These are phyloP conservation scores for Spencermartinsiella ligniputridi DNA, from an alignment of 1,139 yeast species.

Conservation along the genomic window DNA sequence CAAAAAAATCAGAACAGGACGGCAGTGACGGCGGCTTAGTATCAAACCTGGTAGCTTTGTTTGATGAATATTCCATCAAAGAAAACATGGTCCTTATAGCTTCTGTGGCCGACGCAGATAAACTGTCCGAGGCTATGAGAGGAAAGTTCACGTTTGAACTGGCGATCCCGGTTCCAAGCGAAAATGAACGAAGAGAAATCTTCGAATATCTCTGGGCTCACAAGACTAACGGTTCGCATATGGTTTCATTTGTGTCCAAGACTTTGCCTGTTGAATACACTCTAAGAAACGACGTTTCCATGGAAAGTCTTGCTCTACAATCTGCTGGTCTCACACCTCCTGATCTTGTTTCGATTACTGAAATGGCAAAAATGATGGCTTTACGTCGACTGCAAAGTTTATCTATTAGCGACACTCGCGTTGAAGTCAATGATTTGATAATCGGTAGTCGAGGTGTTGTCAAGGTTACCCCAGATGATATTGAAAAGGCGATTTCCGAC, in stretches of 20 bases:
- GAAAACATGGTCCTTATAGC: conserved; percentile 51
- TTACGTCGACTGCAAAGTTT: conserved; percentile 42
- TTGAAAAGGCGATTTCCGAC: conserved; percentile 67
- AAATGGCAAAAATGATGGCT: conserved; percentile 58
- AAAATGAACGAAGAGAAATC: conserved; percentile 62
- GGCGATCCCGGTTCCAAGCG: conserved; percentile 72
- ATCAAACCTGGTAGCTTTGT: conserved; percentile 54
- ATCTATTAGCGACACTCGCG: conserved; percentile 24
- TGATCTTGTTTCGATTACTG: conserved; percentile 70
- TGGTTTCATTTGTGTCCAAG: conserved; percentile 5
- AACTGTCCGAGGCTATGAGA: conserved; percentile 61
- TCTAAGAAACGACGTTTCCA: conserved; percentile 51
- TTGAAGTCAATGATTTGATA: conserved; percentile 23
- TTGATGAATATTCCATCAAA: conserved; percentile 44
- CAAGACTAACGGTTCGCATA: not conserved
- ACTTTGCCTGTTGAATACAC: conserved; percentile 15
- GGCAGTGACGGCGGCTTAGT: conserved; percentile 52
- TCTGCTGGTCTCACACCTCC: conserved; percentile 92
- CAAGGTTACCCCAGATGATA: conserved; percentile 57
- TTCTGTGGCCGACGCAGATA: conserved; percentile 70
- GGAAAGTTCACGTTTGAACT: conserved; percentile 74
- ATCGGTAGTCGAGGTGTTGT: conserved; percentile 43
- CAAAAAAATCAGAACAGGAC: conserved; percentile 65
- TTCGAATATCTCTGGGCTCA: conserved; percentile 43
- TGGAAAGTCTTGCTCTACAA: conserved; percentile 64